Base-by-base conservation (phyloP, 2,329 filamentous ascomycete genomes). In the Stachybotrys chartarum region DNA sequence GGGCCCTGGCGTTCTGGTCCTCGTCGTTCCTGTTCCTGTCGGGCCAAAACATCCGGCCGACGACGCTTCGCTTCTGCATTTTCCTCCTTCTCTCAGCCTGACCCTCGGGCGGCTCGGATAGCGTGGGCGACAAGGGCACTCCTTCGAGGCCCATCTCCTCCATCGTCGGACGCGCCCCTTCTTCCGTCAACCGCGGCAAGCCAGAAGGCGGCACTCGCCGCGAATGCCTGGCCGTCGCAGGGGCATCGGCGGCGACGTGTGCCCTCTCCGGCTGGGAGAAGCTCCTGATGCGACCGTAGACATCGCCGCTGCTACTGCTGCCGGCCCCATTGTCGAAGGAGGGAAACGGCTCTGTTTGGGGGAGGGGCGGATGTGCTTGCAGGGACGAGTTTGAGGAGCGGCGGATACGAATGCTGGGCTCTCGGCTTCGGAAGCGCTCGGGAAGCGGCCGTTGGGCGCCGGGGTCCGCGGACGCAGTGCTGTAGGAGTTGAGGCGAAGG, bases 161-260 rank as follows among this genome's bases (percentile, higher is more conserved):
- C 55, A 71, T 61, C 14, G 64, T 72, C 2, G 72, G 72, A 0
- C 72, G 64, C 0, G 58, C 55, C 8, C 72, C 71, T 57, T 75
- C 72, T 47, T 75, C 72, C 0, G 72, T 75, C 50, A 75, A 59
- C 45, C 72, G 69, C 12, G 72, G 72, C 63, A 75, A 59, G 42
- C 69, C 66, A 6, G 63, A 52, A 52, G 71, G 70, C n/a, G 66
- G 69, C 8, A 63, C 57, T 31, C 67, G 60, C 44, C 69, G 59
- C 24, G 67, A 69, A 53, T 68, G 64, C 12, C 70, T 61, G 18
- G 64, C 63, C 6, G 63, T 44, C 12, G 56, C 55, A n/a, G 56
- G 51, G 7, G 32, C 54, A 42, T 67, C 59, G 5, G 49, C 59
- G 6, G 62, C 47, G 6, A 64, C 8, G 5, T 61, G 59, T 1